Evolutionary conservation across 108 stramenopile species (phyloP), one percentile per base, ranked within the genome.

Genomic region (Nitzschia palea): DNA sequence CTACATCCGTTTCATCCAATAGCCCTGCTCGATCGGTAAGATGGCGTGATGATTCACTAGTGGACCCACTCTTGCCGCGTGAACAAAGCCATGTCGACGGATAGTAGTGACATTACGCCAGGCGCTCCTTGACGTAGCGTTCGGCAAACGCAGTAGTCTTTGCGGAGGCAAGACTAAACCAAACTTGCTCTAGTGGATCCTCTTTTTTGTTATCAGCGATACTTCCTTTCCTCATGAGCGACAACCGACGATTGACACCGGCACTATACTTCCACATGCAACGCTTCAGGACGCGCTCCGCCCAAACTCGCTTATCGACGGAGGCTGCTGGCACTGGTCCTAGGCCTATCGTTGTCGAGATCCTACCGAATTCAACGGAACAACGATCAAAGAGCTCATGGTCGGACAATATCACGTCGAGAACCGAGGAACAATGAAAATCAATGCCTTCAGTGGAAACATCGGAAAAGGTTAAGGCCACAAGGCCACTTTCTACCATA

Each of bases 361-460:
- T 5, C 27, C 10, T 51, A 3, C 1, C 42, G n/a, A 28, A 26
- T 2, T 27, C 9, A 29, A 28, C 44, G 22, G 10, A 22, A 44
- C 25, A 15, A 14, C 5, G 6, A 28, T 62, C 31, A 32, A 55
- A 55, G 15, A 54, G 37, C 44, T 77, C 65, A 1, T 28, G 9
- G n/a, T 68, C 23, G 31, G 53, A 53, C 29, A 45, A 15, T 22
- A 40, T 36, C 20, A 43, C 25, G n/a, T 85, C 82, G 36, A 94
- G 57, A 34, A 91, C 83, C 34, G 75, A 61, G 9, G 86, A 88
- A 66, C 93, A 94, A 67, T 94, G 93, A 80, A 90, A 94, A 62
- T 94, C 93, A 43, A 94, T 74, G 0, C 93, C 93, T 22, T 83
- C 82, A 12, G 35, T 23, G 20, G 80, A 78, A 27, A 85, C 55